Percentiles rank a stretch among this genome's conserved stretches.
phyloP scores from a whole-genome alignment of 2,329 filamentous ascomycete genomes.

The Dactylellina sp. region DNA sequence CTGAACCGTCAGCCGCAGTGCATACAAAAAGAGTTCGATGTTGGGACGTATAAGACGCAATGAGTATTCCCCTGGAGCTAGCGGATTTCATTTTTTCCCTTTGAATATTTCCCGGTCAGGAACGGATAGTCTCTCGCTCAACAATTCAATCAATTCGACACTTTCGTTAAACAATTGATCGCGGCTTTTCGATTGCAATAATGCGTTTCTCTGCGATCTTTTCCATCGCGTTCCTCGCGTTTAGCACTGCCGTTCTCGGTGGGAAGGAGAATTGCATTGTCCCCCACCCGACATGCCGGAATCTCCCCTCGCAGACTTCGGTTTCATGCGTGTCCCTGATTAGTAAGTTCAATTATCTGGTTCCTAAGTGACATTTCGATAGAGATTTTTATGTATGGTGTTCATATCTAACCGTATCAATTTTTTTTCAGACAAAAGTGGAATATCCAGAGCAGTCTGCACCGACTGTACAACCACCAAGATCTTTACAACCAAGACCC shows the following conservation, averaged over 20 bases:
- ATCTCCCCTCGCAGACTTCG: neutral
- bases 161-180: constrained; percentile 5
- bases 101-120: neutral
- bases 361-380: neutral
- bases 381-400: neutral
- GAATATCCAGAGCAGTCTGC: constrained; percentile 10
- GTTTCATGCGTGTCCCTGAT: constrained; percentile 9
- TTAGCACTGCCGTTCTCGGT: constrained; percentile 21
- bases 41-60: constrained; percentile 24
- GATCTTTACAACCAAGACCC: neutral
- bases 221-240: constrained; percentile 23
- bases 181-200: constrained; percentile 1
- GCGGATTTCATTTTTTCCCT: neutral
- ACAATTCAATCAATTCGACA: neutral
- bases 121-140: too few species aligned
- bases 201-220: constrained; percentile 32
- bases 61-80: constrained; percentile 1
- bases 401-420: neutral
- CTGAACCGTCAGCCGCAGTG: constrained; percentile 35
- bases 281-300: constrained; percentile 1
- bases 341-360: constrained; percentile 9
- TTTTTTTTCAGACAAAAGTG: neutral
- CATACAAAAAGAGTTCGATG: constrained; percentile 2
- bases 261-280: constrained; percentile 34
- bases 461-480: constrained; percentile 12